Conservation (phyloP, 371 early-diverging fungal genomes). For the Mortierella sp. region DNA sequence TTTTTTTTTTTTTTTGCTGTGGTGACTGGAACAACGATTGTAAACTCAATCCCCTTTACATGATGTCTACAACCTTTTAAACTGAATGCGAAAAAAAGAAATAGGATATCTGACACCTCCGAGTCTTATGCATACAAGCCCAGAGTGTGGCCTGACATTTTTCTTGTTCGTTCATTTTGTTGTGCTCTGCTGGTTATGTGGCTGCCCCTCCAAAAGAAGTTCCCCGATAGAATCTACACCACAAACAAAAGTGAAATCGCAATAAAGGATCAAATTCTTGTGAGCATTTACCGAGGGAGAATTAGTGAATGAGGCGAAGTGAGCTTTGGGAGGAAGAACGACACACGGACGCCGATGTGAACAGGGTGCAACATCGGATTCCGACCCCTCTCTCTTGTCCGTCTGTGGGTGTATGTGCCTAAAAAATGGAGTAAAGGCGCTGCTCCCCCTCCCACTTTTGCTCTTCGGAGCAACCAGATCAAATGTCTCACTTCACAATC, state of each 20-base stretch:
- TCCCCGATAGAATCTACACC: background rate
- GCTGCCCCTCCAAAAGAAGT: background rate
- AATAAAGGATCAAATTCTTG: background rate
- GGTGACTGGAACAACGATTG: background rate
- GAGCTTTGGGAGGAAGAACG: background rate
- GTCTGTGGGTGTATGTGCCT: too few relatives aligned
- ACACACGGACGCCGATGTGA: background rate
- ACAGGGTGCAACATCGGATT: background rate
- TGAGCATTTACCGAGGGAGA: constrained; percentile 6
- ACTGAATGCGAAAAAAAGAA: too few relatives aligned
- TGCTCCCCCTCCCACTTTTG: background rate
- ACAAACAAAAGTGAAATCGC: background rate
- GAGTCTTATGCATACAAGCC: background rate
- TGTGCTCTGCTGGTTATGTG: background rate
- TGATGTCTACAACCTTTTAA: background rate
- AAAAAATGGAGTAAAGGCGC: background rate
- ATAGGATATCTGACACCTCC: background rate
- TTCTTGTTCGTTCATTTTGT: background rate
- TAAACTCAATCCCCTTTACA: too few relatives aligned
- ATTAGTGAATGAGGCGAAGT: background rate
- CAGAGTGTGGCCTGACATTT: background rate
- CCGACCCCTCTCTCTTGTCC: too few relatives aligned
- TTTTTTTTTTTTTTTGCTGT: background rate
- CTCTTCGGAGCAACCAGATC: background rate
- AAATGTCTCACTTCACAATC: constrained; percentile 5